These are phyloP conservation scores for Phytopythium delawarense DNA, from an alignment of 352 stramenopile genomes.

Conservation along the genomic window DNA sequence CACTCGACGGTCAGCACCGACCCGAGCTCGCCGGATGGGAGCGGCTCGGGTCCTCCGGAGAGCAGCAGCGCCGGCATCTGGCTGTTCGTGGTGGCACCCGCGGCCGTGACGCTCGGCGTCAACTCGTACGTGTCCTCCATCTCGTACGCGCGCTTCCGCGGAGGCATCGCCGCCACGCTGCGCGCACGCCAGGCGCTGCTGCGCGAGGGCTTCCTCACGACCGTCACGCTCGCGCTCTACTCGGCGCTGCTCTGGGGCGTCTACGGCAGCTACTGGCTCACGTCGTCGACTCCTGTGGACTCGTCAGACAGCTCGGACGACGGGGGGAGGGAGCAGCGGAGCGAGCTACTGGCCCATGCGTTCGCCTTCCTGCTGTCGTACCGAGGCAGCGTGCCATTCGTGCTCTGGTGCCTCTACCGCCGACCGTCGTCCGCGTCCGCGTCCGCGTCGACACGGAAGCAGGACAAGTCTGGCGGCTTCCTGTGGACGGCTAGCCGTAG, in stretches of 20 bases:
- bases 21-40: constrained; percentile 12
- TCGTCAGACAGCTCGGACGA: no score
- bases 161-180: constrained; percentile 55
- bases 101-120: constrained; percentile 40
- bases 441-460: no score
- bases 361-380: constrained; percentile 75
- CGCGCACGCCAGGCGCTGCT: constrained; percentile 49
- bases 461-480: neutral
- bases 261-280: constrained; percentile 65
- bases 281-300: constrained; percentile 8
- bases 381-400: constrained; percentile 60
- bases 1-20: constrained; percentile 23
- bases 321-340: constrained; percentile 3
- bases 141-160: constrained; percentile 54
- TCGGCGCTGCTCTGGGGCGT: constrained; percentile 60
- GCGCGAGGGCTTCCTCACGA: constrained; percentile 70
- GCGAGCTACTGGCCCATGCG: constrained; percentile 38
- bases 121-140: constrained; percentile 71
- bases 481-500: neutral
- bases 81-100: constrained; percentile 65
- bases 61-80: constrained; percentile 37
- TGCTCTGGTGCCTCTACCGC: constrained; percentile 75
- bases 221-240: constrained; percentile 64
- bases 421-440: constrained; percentile 8
- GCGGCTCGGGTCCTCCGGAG: constrained; percentile 6